Conservation (phyloP, 352 stramenopile genomes). For the Blastocystis sp. region DNA sequence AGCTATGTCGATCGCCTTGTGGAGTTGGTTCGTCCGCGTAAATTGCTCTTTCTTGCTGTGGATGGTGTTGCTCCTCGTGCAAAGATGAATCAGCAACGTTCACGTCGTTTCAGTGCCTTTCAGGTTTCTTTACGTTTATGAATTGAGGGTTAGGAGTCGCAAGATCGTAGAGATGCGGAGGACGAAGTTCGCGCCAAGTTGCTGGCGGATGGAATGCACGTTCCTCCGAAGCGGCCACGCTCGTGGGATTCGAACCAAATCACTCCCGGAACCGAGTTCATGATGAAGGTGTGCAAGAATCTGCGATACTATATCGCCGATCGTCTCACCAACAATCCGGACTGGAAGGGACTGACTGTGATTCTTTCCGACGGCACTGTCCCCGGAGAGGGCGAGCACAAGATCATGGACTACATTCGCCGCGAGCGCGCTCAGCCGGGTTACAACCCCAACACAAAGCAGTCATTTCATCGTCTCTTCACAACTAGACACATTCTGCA, state of each 20-base stretch:
- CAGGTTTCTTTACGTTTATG: slow-evolving; percentile 37
- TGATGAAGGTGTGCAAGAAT: slow-evolving; percentile 72
- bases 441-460: slow-evolving; percentile 90
- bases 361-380: slow-evolving; percentile 92
- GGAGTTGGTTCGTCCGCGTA: slow-evolving; percentile 85
- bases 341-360: slow-evolving; percentile 90
- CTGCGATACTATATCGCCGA: slow-evolving; percentile 75
- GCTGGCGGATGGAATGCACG: slow-evolving; percentile 76
- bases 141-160: slow-evolving; percentile 83
- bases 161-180: slow-evolving; percentile 78
- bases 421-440: slow-evolving; percentile 85
- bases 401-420: slow-evolving; percentile 96
- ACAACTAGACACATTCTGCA: slow-evolving; percentile 87
- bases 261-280: slow-evolving; percentile 79
- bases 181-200: slow-evolving; percentile 76
- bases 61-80: slow-evolving; percentile 94
- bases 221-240: slow-evolving; percentile 79
- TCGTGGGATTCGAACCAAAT: slow-evolving; percentile 99
- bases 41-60: slow-evolving; percentile 94
- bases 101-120: slow-evolving; percentile 86
- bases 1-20: slow-evolving; percentile 93
- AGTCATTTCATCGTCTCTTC: neutral
- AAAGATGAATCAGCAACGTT: slow-evolving; percentile 99
- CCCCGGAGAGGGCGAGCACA: slow-evolving; percentile 98
- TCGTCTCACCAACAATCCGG: slow-evolving; percentile 82